A percentile compares a stretch with the other conserved stretches of the same genome.
Conservation (phyloP, 129 eudicot genomes). For the Arctium lappa region DNA sequence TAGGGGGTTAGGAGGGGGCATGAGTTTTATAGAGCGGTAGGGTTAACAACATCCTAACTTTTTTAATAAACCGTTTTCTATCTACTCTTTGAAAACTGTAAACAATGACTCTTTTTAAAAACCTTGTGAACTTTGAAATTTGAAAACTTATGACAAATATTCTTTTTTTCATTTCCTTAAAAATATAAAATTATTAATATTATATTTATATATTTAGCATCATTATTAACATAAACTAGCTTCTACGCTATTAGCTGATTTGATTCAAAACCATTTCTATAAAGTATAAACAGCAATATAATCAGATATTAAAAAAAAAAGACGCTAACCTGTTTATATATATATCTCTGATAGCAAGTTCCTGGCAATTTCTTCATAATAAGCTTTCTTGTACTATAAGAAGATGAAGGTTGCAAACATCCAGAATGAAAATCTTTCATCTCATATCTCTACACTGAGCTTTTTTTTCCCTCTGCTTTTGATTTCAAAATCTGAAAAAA, state of each 20-base stretch:
- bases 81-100: background rate
- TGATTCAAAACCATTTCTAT: background rate
- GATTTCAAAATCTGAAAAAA: background rate
- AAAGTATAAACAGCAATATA: background rate
- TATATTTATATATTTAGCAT: too few relatives aligned
- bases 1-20: too few relatives aligned
- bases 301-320: background rate
- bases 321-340: background rate
- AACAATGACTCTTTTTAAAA: background rate
- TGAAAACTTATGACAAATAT: background rate
- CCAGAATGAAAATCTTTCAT: conserved; percentile 22
- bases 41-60: too few relatives aligned
- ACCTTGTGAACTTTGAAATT: background rate
- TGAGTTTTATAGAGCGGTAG: too few relatives aligned
- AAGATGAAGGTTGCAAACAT: background rate
- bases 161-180: background rate
- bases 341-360: background rate
- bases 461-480: background rate
- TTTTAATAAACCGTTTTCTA: background rate
- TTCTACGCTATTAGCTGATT: background rate
- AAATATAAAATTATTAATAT: background rate
- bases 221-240: background rate
- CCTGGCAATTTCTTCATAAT: conserved; percentile 7
- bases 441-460: background rate
- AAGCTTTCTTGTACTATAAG: background rate